Base-by-base conservation (phyloP, 768 basidiomycete genomes). In the Epithele typhae region DNA sequence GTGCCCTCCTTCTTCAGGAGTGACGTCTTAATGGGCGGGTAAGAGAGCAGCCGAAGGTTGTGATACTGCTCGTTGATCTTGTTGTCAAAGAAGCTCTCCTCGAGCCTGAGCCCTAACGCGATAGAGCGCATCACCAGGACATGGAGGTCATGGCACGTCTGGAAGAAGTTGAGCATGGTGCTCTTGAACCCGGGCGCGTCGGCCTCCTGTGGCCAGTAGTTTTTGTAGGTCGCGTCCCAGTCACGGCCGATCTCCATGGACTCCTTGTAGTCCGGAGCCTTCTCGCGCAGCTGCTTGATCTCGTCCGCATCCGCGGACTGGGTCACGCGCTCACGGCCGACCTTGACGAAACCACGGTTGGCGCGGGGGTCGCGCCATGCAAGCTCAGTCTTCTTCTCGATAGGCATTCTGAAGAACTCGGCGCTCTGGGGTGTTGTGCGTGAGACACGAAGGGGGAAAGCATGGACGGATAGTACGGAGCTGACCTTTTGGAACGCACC, bases 221-320 rank as follows among this genome's bases (percentile, higher is more conserved):
- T 94, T 61, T 77, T 80, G 82, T 84, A 89, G 32, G 66, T 72
- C 14, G 75, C 69, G 54, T 87, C 88, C 80, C 84, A 86, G 48
- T 94, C 89, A 21, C 85, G 75, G 24, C 92, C 90, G 37, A 94
- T 92, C 63, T 94, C 91, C 82, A 93, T 90, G 7, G 80, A 72
- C 64, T 93, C 90, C 64, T 91, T 90, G 66, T 67, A 80, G 60
- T 91, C 90, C 0, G 91, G 90, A 0, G 90, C 81, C 49, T 79
- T 81, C 48, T 68, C 70, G n/a, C 91, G 81, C 18, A 92, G 68
- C 36, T 73, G 64, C 37, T 81, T 83, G 54, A 93, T 92, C 66
- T 90, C 88, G 15, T 71, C 64, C 9, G 79, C 73, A 63, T 89
- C 79, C 25, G 74, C 68, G 21, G 83, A 82, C 51, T 86, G 84